Percentiles rank a stretch among this genome's conserved stretches.
Conservation (phyloP, 1,139 yeast genomes). For the Nadsonia starkeyi-henricii region DNA sequence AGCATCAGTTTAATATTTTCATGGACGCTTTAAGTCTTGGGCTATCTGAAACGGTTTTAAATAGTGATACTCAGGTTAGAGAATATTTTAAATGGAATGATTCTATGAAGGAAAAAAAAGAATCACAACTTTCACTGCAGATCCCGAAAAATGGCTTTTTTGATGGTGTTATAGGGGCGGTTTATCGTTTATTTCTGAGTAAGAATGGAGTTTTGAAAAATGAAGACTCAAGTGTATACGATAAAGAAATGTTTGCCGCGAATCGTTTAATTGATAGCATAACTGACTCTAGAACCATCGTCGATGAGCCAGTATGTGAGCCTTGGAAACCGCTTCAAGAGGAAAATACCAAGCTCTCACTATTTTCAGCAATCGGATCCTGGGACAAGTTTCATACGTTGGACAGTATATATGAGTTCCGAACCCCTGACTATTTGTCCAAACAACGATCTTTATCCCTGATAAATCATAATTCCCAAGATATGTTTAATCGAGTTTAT, state of each 20-base stretch:
- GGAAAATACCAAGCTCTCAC: background rate
- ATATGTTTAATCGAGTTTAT: constrained; percentile 2
- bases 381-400: constrained; percentile 23
- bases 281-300: constrained; percentile 5
- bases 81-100: background rate
- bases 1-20: constrained; percentile 13
- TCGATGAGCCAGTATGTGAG: constrained; percentile 5
- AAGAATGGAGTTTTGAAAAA: too few relatives aligned
- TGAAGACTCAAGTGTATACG: background rate
- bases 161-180: background rate
- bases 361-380: constrained; percentile 20
- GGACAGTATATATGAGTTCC: constrained; percentile 17
- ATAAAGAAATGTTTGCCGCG: constrained; percentile 2
- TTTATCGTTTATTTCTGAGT: constrained; percentile 1
- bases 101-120: constrained; percentile 1
- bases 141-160: too few relatives aligned
- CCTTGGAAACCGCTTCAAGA: constrained; percentile 7
- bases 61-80: too few relatives aligned
- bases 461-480: constrained; percentile 5
- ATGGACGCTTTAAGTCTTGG: constrained; percentile 2
- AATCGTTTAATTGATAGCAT: background rate
- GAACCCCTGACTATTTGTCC: constrained; percentile 14
- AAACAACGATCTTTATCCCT: constrained; percentile 2
- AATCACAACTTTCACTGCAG: background rate
- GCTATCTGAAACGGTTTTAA: background rate